A percentile compares a stretch with the other conserved stretches of the same genome.
Conservation (phyloP, 1,284 basidiomycete species). For the Afroboletus lepidellus region DNA sequence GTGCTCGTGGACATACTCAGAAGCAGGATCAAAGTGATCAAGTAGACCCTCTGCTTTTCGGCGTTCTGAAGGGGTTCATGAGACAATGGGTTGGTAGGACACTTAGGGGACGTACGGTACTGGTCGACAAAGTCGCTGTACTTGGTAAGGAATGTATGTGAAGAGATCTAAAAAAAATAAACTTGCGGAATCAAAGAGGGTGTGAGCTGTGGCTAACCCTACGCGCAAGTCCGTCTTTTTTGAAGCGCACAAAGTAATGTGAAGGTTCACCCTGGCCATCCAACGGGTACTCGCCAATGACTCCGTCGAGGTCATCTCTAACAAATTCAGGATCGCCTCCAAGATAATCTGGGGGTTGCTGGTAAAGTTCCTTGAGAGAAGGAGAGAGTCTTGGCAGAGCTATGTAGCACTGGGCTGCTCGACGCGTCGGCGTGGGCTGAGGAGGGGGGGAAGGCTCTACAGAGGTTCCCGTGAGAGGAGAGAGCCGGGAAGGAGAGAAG, state of each 20-base stretch:
- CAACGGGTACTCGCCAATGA: slow-evolving; percentile 56
- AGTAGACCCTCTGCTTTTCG: slow-evolving; percentile 44
- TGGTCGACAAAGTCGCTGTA: slow-evolving; percentile 49
- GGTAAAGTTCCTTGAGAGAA: slow-evolving; percentile 43
- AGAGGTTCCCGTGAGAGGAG: slow-evolving; percentile 19
- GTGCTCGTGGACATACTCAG: slow-evolving; percentile 55
- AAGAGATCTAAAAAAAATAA: slow-evolving; percentile 39
- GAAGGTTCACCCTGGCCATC: slow-evolving; percentile 32
- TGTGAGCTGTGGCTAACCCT: slow-evolving; percentile 42
- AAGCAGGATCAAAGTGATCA: slow-evolving; percentile 59
- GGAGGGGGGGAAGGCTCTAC: slow-evolving; percentile 6
- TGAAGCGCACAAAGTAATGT: slow-evolving; percentile 61
- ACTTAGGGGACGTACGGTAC: slow-evolving; percentile 48
- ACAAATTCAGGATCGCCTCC: slow-evolving; percentile 35
- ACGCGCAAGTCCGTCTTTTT: slow-evolving; percentile 51
- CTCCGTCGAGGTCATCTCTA: slow-evolving; percentile 40
- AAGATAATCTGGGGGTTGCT: slow-evolving; percentile 34
- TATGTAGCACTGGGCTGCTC: slow-evolving; percentile 23
- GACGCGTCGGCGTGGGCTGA: slow-evolving; percentile 15
- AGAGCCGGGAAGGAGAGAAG: slow-evolving; percentile 15
- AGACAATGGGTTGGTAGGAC: slow-evolving; percentile 6
- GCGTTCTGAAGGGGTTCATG: slow-evolving; percentile 37
- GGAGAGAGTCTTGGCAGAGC: slow-evolving; percentile 34
- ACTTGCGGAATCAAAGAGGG: neutral
- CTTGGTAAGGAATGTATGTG: slow-evolving; percentile 37